Evolutionary conservation across 192 early-diverging fungal species (phyloP).

Genomic region (Glomus cerebriforme): DNA sequence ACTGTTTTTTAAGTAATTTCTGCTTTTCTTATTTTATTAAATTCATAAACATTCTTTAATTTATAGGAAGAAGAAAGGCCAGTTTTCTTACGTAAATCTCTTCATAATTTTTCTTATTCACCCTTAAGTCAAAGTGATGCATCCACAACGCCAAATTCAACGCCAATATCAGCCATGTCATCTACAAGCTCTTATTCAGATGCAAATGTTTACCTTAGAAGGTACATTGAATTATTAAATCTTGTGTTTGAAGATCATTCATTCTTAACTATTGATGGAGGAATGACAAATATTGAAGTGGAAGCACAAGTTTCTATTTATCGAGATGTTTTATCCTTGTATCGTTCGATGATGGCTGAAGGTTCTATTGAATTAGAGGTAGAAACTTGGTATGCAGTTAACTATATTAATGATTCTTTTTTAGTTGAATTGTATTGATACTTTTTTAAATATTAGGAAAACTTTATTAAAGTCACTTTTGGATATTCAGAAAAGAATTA

Average conservation of each 20-base stretch:
- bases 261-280: conserved; percentile 21
- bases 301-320: conserved; percentile 57
- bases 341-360: conserved; percentile 57
- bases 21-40: too few relatives aligned
- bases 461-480: conserved; percentile 56
- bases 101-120: conserved; percentile 14
- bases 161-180: background rate
- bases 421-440: background rate
- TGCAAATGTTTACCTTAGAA: conserved; percentile 64
- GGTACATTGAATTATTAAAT: conserved; percentile 68
- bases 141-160: background rate
- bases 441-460: conserved; percentile 45
- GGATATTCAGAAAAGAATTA: conserved; percentile 63
- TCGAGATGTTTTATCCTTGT: conserved; percentile 69
- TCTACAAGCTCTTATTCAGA: conserved; percentile 37
- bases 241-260: conserved; percentile 61
- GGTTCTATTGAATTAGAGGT: conserved; percentile 56
- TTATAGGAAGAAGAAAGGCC: conserved; percentile 72
- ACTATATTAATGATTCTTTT: background rate
- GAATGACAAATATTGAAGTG: conserved; percentile 49
- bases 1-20: background rate
- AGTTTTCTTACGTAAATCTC: conserved; percentile 54
- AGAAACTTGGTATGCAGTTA: conserved; percentile 47
- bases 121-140: conserved; percentile 1
- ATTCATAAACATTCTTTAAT: background rate